Evolutionary conservation across 1,284 basidiomycete species (phyloP).

Genomic region (Tilletia caries): DNA sequence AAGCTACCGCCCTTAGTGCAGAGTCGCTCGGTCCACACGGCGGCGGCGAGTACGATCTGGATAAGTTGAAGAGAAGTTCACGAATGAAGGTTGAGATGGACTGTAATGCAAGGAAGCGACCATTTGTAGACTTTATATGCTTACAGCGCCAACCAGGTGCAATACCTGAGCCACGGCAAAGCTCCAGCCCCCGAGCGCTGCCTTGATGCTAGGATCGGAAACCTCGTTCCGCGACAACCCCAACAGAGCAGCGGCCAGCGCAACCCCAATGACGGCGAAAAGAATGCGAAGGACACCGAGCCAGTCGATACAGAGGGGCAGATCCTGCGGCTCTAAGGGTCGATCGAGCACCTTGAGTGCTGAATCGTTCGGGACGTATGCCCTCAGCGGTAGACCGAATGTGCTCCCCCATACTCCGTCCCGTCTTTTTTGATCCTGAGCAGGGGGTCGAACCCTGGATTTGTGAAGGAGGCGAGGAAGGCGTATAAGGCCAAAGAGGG

Average conservation of each 20-base stretch:
- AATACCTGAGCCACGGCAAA: not conserved
- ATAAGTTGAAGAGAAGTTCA: too few species aligned
- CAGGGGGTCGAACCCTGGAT: not conserved
- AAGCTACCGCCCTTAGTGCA: conserved; percentile 7
- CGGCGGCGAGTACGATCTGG: not conserved
- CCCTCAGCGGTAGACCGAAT: too few species aligned
- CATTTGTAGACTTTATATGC: not conserved
- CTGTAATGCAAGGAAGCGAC: too few species aligned
- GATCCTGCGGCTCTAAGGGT: not conserved
- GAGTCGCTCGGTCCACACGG: not conserved
- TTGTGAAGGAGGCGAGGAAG: conserved; percentile 9
- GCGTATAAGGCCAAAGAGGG: not conserved
- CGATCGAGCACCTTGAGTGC: not conserved
- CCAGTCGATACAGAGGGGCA: not conserved
- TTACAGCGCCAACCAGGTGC: not conserved
- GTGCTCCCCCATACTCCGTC: too few species aligned
- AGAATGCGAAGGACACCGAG: not conserved
- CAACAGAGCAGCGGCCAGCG: too few species aligned
- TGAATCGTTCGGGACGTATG: too few species aligned
- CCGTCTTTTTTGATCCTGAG: too few species aligned
- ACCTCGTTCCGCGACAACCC: too few species aligned
- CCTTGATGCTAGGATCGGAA: not conserved
- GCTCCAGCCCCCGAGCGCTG: not conserved
- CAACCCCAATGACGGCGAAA: not conserved
- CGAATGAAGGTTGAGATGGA: too few species aligned